Conservation (phyloP, 768 basidiomycete genomes). For the Collybia nuda region DNA sequence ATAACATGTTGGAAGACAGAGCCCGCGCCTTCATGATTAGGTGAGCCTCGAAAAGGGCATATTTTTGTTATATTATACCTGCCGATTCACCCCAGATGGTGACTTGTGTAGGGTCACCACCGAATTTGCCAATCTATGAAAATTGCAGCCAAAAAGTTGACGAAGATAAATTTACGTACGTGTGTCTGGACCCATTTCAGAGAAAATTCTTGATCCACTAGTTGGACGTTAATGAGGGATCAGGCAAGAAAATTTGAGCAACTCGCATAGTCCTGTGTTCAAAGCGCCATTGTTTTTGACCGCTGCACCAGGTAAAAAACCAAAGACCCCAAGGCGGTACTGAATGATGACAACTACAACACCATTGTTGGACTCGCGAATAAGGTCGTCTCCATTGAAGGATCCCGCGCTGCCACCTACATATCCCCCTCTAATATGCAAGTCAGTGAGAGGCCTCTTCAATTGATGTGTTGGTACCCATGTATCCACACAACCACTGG, state of each 20-base stretch:
- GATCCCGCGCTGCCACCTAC: slow-evolving; percentile 17
- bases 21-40: slow-evolving; percentile 33
- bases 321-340: slow-evolving; percentile 40
- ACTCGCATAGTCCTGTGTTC: slow-evolving; percentile 45
- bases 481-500: slow-evolving; percentile 43
- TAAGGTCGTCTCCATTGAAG: slow-evolving; percentile 29
- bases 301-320: slow-evolving; percentile 39
- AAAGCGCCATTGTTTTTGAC: slow-evolving; percentile 38
- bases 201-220: slow-evolving; percentile 25
- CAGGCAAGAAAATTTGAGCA: too few species aligned
- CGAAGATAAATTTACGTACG: slow-evolving; percentile 2
- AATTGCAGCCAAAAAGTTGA: neutral
- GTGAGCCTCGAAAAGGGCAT: neutral
- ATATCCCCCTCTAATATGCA: slow-evolving; percentile 25
- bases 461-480: slow-evolving; percentile 20
- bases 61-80: slow-evolving; percentile 15
- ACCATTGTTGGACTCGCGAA: slow-evolving; percentile 26
- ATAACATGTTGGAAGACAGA: slow-evolving; percentile 48
- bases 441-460: neutral
- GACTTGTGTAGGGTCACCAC: slow-evolving; percentile 34
- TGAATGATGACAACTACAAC: slow-evolving; percentile 35
- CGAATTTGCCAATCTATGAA: slow-evolving; percentile 33
- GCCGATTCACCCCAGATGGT: slow-evolving; percentile 40
- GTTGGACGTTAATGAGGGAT: too few species aligned
- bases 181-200: slow-evolving; percentile 22